Conservation (phyloP, 2,329 filamentous ascomycete species). For the Aspergillus tamarii region DNA sequence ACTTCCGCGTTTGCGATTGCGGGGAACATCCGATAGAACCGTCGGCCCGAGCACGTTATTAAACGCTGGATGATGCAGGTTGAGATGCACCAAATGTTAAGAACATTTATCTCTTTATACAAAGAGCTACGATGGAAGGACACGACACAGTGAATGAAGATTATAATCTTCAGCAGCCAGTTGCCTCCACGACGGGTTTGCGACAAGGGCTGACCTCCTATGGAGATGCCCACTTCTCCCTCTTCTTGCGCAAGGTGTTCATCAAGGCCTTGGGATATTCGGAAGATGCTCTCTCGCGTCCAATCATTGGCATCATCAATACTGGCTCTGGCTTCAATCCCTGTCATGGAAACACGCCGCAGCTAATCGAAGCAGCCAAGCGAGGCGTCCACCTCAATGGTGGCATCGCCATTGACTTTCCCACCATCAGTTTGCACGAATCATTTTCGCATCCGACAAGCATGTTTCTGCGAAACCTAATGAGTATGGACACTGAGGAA, state of each 20-base stretch:
- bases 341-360: constrained; percentile 72
- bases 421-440: constrained; percentile 73
- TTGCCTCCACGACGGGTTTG: constrained; percentile 58
- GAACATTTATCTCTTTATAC: background rate
- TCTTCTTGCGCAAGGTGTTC: constrained; percentile 75
- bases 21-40: background rate
- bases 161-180: constrained; percentile 62
- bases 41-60: background rate
- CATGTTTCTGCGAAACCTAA: constrained; percentile 74
- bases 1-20: background rate
- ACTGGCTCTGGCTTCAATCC: constrained; percentile 75
- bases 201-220: constrained; percentile 69
- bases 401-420: constrained; percentile 71
- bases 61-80: background rate
- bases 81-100: too few species aligned
- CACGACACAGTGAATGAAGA: constrained; percentile 36
- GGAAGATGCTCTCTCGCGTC: constrained; percentile 69
- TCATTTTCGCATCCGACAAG: constrained; percentile 71
- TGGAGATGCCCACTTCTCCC: constrained; percentile 73
- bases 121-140: background rate
- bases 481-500: constrained; percentile 81
- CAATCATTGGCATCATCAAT: constrained; percentile 75
- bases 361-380: constrained; percentile 71
- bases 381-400: constrained; percentile 69
- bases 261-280: constrained; percentile 76